Evolutionary conservation across 805 yeast species (phyloP).

Genomic region (Candida ovalis): DNA sequence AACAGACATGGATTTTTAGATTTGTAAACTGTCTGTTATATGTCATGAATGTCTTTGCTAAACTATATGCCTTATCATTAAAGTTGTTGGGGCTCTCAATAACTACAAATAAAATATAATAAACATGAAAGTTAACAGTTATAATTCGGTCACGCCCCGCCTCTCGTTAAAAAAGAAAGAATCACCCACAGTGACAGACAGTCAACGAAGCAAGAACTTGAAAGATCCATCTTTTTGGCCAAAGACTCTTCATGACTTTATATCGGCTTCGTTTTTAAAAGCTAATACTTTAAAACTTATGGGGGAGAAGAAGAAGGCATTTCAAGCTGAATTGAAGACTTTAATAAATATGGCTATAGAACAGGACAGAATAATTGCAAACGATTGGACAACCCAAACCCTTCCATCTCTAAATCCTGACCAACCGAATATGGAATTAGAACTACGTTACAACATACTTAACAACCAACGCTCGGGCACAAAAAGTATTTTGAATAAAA

Average conservation of each 20-base stretch:
- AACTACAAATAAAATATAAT: too few species aligned
- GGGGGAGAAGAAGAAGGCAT: slow-evolving; percentile 29
- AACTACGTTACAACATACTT: slow-evolving; percentile 18
- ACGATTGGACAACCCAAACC: slow-evolving; percentile 51
- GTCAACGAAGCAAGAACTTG: slow-evolving; percentile 13
- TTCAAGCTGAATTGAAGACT: slow-evolving; percentile 48
- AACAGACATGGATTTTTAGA: too few species aligned
- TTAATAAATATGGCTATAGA: slow-evolving; percentile 47
- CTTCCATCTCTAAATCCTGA: slow-evolving; percentile 39
- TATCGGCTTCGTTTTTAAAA: slow-evolving; percentile 41
- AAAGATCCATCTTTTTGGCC: slow-evolving; percentile 49
- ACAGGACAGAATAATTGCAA: slow-evolving; percentile 39
- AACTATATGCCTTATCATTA: too few species aligned
- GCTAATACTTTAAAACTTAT: slow-evolving; percentile 35
- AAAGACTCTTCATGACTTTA: slow-evolving; percentile 46
- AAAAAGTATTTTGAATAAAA: not conserved
- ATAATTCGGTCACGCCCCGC: slow-evolving; percentile 22
- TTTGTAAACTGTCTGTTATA: too few species aligned
- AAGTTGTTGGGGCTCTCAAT: too few species aligned
- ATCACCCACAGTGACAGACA: not conserved
- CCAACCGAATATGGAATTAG: slow-evolving; percentile 8
- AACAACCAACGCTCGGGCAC: slow-evolving; percentile 1
- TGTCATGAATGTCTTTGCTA: too few species aligned
- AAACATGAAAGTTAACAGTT: slow-evolving; percentile 4
- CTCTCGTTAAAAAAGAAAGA: slow-evolving; percentile 14